Percentiles rank a stretch among this genome's conserved stretches.
Conservation (phyloP, 164 flowering plant genomes). For the Paratinospora sagittata region DNA sequence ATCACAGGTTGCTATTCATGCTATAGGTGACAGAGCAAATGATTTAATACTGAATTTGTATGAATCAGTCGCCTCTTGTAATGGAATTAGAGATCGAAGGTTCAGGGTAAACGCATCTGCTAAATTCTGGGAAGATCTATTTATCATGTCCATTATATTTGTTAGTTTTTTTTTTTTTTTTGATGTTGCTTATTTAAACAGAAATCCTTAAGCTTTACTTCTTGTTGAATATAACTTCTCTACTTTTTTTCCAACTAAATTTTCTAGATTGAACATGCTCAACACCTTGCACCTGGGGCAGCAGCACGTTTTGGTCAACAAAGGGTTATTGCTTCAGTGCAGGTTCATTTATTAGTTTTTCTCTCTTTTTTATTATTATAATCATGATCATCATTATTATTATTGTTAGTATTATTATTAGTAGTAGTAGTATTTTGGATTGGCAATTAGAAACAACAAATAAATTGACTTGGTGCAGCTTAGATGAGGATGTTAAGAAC, state of each 20-base stretch:
- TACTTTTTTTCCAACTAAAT: no score
- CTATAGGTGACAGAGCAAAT: constrained; percentile 94
- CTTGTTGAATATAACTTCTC: not conserved
- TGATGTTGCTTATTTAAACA: not conserved
- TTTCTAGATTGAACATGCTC: constrained; percentile 89
- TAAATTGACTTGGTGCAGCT: not conserved
- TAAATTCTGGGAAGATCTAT: constrained; percentile 5
- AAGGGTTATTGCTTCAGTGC: constrained; percentile 79
- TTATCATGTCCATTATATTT: not conserved
- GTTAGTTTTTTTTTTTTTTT: not conserved
- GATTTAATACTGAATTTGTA: constrained; percentile 70
- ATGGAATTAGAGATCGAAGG: constrained; percentile 73
- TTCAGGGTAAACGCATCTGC: constrained; percentile 55
- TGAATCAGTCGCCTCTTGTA: constrained; percentile 42
- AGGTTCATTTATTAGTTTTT: constrained; percentile 38
- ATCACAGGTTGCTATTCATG: constrained; percentile 86
- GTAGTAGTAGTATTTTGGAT: no score
- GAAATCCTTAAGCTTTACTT: constrained; percentile 5
- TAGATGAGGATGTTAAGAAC: not conserved
- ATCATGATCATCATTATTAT: not conserved
- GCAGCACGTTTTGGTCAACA: constrained; percentile 64
- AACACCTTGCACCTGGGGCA: constrained; percentile 73
- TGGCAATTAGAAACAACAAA: not conserved
- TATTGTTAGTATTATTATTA: not conserved
- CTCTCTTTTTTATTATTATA: not conserved